Conservation (phyloP, 805 yeast species). For the Sugiyamaella lignohabitans region DNA sequence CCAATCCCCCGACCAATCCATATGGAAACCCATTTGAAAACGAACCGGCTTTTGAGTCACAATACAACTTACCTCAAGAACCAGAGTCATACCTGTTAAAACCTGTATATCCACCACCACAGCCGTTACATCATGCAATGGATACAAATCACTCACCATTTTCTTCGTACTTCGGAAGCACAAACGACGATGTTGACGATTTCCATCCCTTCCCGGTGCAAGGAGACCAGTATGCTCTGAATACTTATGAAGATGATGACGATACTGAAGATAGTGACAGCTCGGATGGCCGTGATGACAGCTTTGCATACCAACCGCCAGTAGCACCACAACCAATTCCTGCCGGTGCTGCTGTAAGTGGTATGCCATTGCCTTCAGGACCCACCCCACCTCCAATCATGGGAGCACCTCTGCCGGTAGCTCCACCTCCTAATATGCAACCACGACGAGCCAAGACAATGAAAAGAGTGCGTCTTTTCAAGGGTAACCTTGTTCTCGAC, state of each 20-base stretch:
- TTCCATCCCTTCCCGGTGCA: constrained; percentile 33
- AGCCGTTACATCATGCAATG: background rate
- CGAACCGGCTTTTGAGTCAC: constrained; percentile 1
- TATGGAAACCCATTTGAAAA: background rate
- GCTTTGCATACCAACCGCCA: constrained; percentile 5
- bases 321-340: background rate
- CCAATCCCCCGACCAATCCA: background rate
- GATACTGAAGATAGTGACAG: constrained; percentile 12
- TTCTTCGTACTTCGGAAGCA: constrained; percentile 5
- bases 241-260: constrained; percentile 26
- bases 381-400: constrained; percentile 2
- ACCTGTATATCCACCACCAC: constrained; percentile 9
- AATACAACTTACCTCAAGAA: constrained; percentile 3
- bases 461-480: constrained; percentile 47
- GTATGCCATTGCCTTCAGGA: background rate
- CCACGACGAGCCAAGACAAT: constrained; percentile 32
- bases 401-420: constrained; percentile 7
- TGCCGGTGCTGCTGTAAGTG: constrained; percentile 13
- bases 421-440: constrained; percentile 27
- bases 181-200: constrained; percentile 23
- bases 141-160: background rate
- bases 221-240: constrained; percentile 34
- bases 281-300: constrained; percentile 21
- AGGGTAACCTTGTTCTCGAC: constrained; percentile 79
- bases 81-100: constrained; percentile 14